Percentiles rank a stretch among this genome's conserved stretches.
These are phyloP conservation scores for Trichoderma parareesei DNA, from an alignment of 495 filamentous ascomycete species.

Conservation along the genomic window DNA sequence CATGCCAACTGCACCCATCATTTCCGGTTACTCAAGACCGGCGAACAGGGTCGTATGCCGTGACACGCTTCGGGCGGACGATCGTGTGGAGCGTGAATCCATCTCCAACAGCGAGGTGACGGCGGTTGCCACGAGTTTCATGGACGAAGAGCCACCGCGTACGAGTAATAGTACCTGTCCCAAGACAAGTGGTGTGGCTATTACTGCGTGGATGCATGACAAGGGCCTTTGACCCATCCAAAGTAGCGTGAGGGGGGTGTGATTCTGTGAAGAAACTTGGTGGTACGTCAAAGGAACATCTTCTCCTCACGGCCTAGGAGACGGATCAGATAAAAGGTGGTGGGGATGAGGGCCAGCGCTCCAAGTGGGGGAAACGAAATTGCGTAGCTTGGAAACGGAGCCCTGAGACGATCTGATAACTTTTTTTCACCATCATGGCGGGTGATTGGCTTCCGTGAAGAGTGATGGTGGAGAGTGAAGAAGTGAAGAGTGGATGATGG, in stretches of 20 bases:
- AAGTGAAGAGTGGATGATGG: background rate
- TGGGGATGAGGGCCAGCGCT: background rate
- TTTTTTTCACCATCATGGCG: background rate
- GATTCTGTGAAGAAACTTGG: background rate
- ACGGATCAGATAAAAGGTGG: background rate
- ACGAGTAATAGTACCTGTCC: background rate
- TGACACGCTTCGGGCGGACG: background rate
- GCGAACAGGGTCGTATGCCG: too few species aligned
- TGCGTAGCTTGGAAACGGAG: background rate
- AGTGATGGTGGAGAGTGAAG: background rate
- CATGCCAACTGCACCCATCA: background rate
- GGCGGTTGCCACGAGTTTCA: background rate
- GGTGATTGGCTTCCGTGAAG: background rate
- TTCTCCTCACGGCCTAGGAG: background rate
- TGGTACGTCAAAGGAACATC: background rate
- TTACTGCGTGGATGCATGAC: background rate
- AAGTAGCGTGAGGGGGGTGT: background rate
- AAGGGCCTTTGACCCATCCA: background rate
- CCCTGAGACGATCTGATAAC: slow-evolving; percentile 2
- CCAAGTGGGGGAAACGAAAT: background rate
- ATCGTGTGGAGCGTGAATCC: background rate
- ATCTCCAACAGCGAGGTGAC: background rate
- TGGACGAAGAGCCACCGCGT: background rate
- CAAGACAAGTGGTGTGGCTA: background rate
- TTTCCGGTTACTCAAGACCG: background rate